Evolutionary conservation across 331 rosid species (phyloP), one percentile per base, ranked within the genome.

Genomic region (Erythrophleum ivorense): DNA sequence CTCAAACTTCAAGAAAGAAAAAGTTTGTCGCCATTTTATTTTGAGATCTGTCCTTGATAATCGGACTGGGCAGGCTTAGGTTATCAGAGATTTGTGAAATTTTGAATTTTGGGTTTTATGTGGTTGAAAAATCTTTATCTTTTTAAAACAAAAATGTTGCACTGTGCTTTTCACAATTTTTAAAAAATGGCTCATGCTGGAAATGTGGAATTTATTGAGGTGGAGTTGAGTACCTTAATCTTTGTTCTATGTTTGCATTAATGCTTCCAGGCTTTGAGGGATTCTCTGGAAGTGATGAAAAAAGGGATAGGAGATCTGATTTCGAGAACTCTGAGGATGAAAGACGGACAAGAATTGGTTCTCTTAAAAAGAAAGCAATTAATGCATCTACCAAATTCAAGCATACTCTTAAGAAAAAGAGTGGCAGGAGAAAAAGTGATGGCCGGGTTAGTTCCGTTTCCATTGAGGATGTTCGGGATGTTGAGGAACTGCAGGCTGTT

Each of bases 401-500:
- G 68, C 99, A 96, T 75, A 91, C 98, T 78, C 94, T 96, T 1
- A 96, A 92, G 89, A 96, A 93, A 75, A 96, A 96, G 88, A 89
- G 97, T 67, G 83, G 94, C 57, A 84, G 97, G 77, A 87, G 97
- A 29, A 96, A 92, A 71, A 92, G 92, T 15, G 97, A 95, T 73
- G 97, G 92, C n/a, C 87, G 99, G 43, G 98, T 96, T 62, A 93
- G 98, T 85, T 96, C 99, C 19, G 99, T 93, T 73, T 96, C 99
- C 65, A 96, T 96, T 58, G 99, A 96, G 83, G 99, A 96, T 75
- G 89, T 96, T 81, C 89, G 99, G 29, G 97, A 96, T 84, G 88
- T 88, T 65, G 98, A 92, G 82, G 99, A 96, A 86, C 91, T 89
- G 72, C 89, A 75, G 81, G 94, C 92, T 55, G 99, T 96, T 58